Conservation (phyloP, 441 rosid genomes). For the Pelargonium cotyledonis region DNA sequence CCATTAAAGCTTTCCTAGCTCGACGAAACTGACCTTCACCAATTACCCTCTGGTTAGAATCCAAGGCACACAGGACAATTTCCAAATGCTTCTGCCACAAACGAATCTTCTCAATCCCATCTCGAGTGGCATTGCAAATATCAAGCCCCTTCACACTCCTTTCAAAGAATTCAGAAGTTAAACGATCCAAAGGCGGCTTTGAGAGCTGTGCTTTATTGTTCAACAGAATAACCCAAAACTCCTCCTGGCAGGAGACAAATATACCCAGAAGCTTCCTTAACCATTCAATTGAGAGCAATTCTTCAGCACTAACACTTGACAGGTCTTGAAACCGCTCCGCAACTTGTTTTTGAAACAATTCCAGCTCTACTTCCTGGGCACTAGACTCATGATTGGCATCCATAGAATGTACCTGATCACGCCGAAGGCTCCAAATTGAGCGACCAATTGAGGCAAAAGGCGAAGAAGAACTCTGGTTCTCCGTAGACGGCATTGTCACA, state of each 20-base stretch:
- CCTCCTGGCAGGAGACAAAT: constrained; percentile 30
- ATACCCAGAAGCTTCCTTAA: constrained; percentile 34
- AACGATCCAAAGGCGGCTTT: constrained; percentile 27
- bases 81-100: constrained; percentile 40
- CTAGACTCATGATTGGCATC: constrained; percentile 19
- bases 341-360: constrained; percentile 32
- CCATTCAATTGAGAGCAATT: constrained; percentile 36
- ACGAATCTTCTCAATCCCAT: constrained; percentile 39
- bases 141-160: constrained; percentile 40
- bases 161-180: constrained; percentile 33
- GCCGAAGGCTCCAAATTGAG: constrained; percentile 29
- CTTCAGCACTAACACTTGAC: constrained; percentile 19
- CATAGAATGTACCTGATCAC: constrained; percentile 27
- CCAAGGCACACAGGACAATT: constrained; percentile 35
- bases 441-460: constrained; percentile 24
- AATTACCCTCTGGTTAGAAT: constrained; percentile 19
- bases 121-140: constrained; percentile 37
- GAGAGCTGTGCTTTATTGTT: constrained; percentile 24
- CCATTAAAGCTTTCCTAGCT: constrained; percentile 39
- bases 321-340: constrained; percentile 27
- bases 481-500: constrained; percentile 24
- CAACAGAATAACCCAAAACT: constrained; percentile 30
- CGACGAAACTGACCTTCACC: constrained; percentile 38
- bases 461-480: constrained; percentile 23
- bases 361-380: constrained; percentile 25